Percentiles rank a stretch among this genome's conserved stretches.
Evolutionary conservation across 805 yeast genomes (phyloP).

Genomic region (Wickerhamomyces pijperi): DNA sequence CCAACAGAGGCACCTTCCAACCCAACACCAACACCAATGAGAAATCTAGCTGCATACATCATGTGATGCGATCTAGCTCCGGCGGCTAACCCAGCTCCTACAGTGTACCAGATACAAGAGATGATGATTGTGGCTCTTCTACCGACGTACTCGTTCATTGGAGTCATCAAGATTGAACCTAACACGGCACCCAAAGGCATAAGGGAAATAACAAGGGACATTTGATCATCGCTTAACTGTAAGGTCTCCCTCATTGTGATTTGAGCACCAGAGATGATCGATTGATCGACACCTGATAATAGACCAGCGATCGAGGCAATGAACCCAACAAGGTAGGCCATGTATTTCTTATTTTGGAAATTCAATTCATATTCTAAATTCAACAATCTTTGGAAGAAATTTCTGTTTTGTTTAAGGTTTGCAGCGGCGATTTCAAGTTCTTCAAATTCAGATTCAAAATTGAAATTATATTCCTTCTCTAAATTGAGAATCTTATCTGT

Average conservation of each 20-base stretch:
- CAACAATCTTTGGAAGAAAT: slow-evolving; percentile 27
- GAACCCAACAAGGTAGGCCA: slow-evolving; percentile 37
- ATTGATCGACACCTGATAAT: slow-evolving; percentile 58
- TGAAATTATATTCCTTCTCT: slow-evolving; percentile 17
- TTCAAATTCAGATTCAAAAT: slow-evolving; percentile 27
- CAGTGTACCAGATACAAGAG: slow-evolving; percentile 48
- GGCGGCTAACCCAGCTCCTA: slow-evolving; percentile 52
- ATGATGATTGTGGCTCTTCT: slow-evolving; percentile 43
- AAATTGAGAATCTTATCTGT: slow-evolving; percentile 7
- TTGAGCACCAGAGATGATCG: slow-evolving; percentile 54
- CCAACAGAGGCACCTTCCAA: slow-evolving; percentile 58
- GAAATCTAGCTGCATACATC: slow-evolving; percentile 49
- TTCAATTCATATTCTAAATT: slow-evolving; percentile 26
- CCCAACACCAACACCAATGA: slow-evolving; percentile 56
- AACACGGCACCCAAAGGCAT: slow-evolving; percentile 65
- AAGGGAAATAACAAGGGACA: slow-evolving; percentile 42
- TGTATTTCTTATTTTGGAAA: slow-evolving; percentile 33
- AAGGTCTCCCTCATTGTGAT: slow-evolving; percentile 36
- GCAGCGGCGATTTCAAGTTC: slow-evolving; percentile 22
- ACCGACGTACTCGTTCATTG: slow-evolving; percentile 43
- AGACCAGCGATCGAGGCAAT: slow-evolving; percentile 57
- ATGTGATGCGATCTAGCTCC: slow-evolving; percentile 32
- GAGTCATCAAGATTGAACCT: slow-evolving; percentile 51
- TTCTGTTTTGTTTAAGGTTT: slow-evolving; percentile 18
- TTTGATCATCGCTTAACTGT: slow-evolving; percentile 27